phyloP scores from a whole-genome alignment of 1,284 basidiomycete species.

The Irpex rosettiformis region DNA sequence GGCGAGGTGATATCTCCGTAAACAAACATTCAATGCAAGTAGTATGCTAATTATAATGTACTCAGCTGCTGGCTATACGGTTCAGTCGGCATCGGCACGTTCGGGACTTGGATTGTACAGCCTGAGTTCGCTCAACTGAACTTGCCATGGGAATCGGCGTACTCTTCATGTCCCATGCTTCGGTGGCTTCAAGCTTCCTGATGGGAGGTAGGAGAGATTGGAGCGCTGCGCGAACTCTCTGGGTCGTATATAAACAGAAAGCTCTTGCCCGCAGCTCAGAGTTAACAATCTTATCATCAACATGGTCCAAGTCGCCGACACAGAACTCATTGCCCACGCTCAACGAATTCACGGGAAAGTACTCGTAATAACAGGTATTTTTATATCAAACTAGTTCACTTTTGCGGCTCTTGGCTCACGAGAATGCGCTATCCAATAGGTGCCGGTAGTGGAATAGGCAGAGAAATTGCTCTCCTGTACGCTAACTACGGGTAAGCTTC shows the following conservation, averaged over 20 bases:
- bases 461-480: slow-evolving; percentile 11
- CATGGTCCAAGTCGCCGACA: slow-evolving; percentile 5
- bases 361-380: slow-evolving; percentile 13
- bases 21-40: neutral
- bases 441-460: slow-evolving; percentile 12
- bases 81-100: too few species aligned
- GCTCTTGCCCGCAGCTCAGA: neutral
- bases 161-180: neutral
- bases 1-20: neutral
- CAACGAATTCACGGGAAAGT: slow-evolving; percentile 11
- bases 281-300: neutral
- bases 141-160: neutral
- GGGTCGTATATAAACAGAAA: neutral
- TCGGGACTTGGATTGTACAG: neutral
- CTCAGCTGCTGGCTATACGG: too few species aligned
- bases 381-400: neutral
- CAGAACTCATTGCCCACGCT: slow-evolving; percentile 10
- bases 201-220: neutral
- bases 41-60: too few species aligned
- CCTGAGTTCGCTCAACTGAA: neutral
- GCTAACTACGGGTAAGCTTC: slow-evolving; percentile 11
- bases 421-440: neutral
- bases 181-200: neutral
- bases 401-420: neutral
- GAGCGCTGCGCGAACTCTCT: neutral